Evolutionary conservation across 2,329 filamentous ascomycete species (phyloP), one percentile per base, ranked within the genome.

Genomic region (Plectosphaerella sp.): DNA sequence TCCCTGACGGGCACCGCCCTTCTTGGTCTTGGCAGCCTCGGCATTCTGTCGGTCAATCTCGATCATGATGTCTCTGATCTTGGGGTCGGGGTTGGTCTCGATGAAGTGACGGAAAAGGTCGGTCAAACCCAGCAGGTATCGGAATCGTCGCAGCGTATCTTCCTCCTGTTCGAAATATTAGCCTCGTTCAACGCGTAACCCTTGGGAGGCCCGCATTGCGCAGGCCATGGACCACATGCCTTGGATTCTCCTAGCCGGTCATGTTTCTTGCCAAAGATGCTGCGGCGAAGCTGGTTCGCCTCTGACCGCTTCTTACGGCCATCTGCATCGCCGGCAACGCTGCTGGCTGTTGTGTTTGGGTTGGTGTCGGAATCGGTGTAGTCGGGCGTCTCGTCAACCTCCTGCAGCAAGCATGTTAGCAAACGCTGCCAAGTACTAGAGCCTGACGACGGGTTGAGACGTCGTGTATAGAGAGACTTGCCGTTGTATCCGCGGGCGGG

Each of bases 61-160:
- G 48, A 83, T 81, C 80, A 97, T 94, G 61, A 97, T 91, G 53
- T 96, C 89, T 62, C 93, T 89, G 64, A 97, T 94, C 62, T 89
- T 90, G 15, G 94, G 93, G 65, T 99, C 92, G 5, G 92, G 93
- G 65, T 97, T 99, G 9, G 91, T 91, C 66, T 97, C 92, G 72
- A 99, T 99, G 70, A 99, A 99, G 72, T 99, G 94, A 58, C 95
- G 91, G 76, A 99, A 99, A 18, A 99, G 79, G 64, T 99, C 94
- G 15, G 94, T 99, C 49, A 99, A 78, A 24, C 95, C 95, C 14
- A 99, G 82, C 1, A 99, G 82, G 68, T 99, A 99, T 58, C 91
- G 87, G 68, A 99, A 99, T 67, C 94, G 82, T 61, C 93, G 85
- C 64, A 97, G 90, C 1, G 91, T 95, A 65, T 97, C 93, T 77